A percentile compares a stretch with the other conserved stretches of the same genome.
Evolutionary conservation across 1,284 basidiomycete genomes (phyloP).

Genomic region (Kalmanozyma brasiliensis): DNA sequence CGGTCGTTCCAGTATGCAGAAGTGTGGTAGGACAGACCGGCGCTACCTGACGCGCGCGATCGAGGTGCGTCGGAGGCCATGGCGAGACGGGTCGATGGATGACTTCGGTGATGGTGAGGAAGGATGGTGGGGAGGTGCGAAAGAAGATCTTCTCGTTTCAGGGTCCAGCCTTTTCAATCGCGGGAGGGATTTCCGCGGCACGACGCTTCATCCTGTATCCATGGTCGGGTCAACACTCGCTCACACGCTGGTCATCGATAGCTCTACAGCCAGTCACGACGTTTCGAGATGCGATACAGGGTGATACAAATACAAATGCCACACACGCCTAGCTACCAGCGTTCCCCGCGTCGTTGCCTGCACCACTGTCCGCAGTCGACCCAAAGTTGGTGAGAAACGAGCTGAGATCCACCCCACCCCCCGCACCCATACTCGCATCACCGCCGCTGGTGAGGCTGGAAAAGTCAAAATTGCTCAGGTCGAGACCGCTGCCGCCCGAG

Average conservation of each 20-base stretch:
- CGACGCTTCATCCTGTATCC: too few species aligned
- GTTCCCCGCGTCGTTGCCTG: constrained; percentile 65
- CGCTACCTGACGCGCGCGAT: background rate
- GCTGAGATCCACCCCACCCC: constrained; percentile 63
- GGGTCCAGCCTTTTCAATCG: constrained; percentile 51
- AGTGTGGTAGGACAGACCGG: constrained; percentile 29
- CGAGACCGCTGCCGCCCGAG: constrained; percentile 15
- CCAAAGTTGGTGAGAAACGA: constrained; percentile 67
- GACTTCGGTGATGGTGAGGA: background rate
- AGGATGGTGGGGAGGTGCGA: background rate
- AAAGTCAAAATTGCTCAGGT: constrained; percentile 48
- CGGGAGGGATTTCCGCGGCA: constrained; percentile 8
- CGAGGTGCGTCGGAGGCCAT: background rate
- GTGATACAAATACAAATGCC: constrained; percentile 27
- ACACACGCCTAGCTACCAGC: constrained; percentile 31
- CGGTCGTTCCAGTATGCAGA: constrained; percentile 58
- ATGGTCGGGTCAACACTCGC: too few species aligned
- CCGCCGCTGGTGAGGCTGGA: constrained; percentile 37
- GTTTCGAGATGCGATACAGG: background rate
- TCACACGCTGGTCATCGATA: too few species aligned
- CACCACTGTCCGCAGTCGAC: constrained; percentile 15
- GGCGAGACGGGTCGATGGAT: background rate
- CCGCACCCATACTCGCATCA: constrained; percentile 65
- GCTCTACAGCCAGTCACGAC: too few species aligned
- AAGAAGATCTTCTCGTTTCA: too few species aligned